Conservation (phyloP, 306 rosid species). For the Notholithocarpus densiflorus region DNA sequence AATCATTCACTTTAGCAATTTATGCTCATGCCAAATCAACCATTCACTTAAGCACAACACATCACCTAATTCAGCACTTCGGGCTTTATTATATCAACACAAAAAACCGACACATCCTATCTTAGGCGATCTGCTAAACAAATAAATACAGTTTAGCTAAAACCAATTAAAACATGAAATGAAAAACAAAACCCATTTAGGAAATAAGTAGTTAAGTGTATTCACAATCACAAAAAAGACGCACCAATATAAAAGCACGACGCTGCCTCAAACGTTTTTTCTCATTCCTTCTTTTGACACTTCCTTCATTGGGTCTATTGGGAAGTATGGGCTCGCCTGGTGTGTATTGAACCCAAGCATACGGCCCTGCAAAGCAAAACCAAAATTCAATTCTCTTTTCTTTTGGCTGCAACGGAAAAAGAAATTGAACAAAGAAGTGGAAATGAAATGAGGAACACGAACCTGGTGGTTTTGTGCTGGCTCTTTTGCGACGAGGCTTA, state of each 20-base stretch:
- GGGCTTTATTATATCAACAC: no score
- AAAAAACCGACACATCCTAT: not conserved
- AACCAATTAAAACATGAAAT: not conserved
- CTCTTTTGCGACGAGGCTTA: conserved; percentile 74
- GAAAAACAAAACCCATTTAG: not conserved
- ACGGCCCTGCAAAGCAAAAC: conserved; percentile 55
- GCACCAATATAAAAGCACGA: conserved; percentile 76
- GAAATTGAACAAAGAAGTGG: not conserved
- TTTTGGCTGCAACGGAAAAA: not conserved
- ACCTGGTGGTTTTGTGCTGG: conserved; percentile 75
- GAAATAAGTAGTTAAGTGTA: not conserved
- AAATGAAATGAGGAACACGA: not conserved
- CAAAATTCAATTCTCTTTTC: not conserved
- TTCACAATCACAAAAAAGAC: not conserved
- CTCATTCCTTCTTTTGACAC: conserved; percentile 85
- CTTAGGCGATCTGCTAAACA: not conserved
- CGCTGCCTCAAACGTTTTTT: conserved; percentile 81
- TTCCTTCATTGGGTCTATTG: conserved; percentile 79
- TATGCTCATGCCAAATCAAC: no score
- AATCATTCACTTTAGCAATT: not conserved
- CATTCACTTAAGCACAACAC: no score
- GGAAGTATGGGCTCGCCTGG: conserved; percentile 74
- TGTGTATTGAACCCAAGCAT: conserved; percentile 67
- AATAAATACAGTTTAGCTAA: not conserved
- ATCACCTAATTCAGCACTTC: no score